Conservation (phyloP, 2,329 filamentous ascomycete genomes). For the Microcyclospora tardicrescens region DNA sequence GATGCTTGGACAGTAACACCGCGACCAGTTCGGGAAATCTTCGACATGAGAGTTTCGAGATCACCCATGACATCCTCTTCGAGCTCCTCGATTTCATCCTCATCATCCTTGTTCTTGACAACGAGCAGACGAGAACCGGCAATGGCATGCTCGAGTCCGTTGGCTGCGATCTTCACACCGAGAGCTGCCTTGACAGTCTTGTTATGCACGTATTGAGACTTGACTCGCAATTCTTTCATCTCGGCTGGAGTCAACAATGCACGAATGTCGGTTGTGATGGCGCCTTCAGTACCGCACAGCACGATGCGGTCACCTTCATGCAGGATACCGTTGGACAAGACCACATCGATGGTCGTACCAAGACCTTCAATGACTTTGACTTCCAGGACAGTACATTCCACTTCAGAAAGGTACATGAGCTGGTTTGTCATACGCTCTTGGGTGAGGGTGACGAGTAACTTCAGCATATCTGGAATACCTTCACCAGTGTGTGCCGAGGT, state of each 20-base stretch:
- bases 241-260: conserved; percentile 86
- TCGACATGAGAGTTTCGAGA: conserved; percentile 77
- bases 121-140: conserved; percentile 90
- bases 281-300: conserved; percentile 89
- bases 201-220: conserved; percentile 95
- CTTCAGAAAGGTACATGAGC: conserved; percentile 96
- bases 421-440: conserved; percentile 96
- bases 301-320: conserved; percentile 90
- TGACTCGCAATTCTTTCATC: conserved; percentile 86
- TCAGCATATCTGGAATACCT: conserved; percentile 97
- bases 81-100: conserved; percentile 60
- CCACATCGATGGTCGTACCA: conserved; percentile 95
- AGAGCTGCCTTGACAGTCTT: conserved; percentile 97
- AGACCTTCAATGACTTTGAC: conserved; percentile 99
- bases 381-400: conserved; percentile 94
- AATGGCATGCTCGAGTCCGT: conserved; percentile 89
- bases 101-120: conserved; percentile 87
- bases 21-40: conserved; percentile 80
- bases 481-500: conserved; percentile 98
- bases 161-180: conserved; percentile 97
- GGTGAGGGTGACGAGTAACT: conserved; percentile 79
- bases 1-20: conserved; percentile 97
- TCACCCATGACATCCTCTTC: conserved; percentile 95
- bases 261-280: conserved; percentile 89
- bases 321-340: conserved; percentile 89